Evolutionary conservation across 495 filamentous ascomycete species (phyloP), one percentile per base, ranked within the genome.

Genomic region (Penicillium manginii): DNA sequence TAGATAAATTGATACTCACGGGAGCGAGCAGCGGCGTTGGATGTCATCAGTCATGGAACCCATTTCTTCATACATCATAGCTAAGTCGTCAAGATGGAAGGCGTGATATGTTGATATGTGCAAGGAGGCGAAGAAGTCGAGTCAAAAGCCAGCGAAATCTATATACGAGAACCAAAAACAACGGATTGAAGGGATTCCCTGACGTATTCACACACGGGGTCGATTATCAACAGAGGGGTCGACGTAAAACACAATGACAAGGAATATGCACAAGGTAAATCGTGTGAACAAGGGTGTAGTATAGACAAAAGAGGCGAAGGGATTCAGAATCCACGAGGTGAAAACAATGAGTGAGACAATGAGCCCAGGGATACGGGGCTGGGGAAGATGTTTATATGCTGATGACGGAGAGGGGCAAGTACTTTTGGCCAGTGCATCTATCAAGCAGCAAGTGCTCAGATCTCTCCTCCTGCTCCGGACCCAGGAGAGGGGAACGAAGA

Each of bases 11-110:
- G 35, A 37, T 37, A 67, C 77, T 77, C 60, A 80, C 77, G 77
- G 76, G 45, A 78, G 64, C 62, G 73, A 73, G 66, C 72, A 76
- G 51, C 71, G 74, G 49, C 69, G 74, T 32, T 60, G 58, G 19
- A 64, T 48, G 14, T 73, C 72, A 43, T 73, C 71, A 61, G 68
- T 61, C 60, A 72, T 68, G 26, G 61, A 55, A 55, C 50, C 60
- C 61, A 73, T 73, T 59, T 72, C 67, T 59, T 76, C 74, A 56
- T 70, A 70, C 69, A 75, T 70, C 61, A 57, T 70, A 14, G 42
- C n/a, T 51, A 33, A 6, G 32, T 63, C 46, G 57, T 68, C 19
- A 59, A 43, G 18, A 49, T 54, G 48, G 50, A 54, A 59, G 37
- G 50, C 39, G 57, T 47, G 54, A 35, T 37, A 19, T 4, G 7